Base-by-base conservation (phyloP, 306 rosid genomes). In the Corylus americana region DNA sequence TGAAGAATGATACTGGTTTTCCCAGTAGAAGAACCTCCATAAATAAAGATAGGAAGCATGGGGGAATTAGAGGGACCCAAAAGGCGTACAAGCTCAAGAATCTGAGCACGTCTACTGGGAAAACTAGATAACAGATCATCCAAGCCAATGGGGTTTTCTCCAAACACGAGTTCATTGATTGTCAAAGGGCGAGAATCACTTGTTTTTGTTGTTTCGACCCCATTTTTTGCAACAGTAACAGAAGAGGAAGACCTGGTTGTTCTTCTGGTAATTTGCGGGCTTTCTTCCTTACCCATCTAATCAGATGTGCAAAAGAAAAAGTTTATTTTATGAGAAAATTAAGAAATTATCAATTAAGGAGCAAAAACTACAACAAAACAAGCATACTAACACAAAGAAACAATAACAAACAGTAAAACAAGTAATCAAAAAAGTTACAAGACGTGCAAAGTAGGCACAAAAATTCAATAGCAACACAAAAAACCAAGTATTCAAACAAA, bases 31-130 rank as follows among this genome's bases (percentile, higher is more conserved):
- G 87, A 16, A 44, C 92, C 92, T 77, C 99, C 98, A 78, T 95
- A 91, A 27, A 93, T 75, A 83, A 92, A 90, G 59, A 93, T 78
- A 77, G 99, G 99, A 85, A 89, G 88, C 83, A 85, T 83, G 50
- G 96, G 98, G 25, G 92, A 87, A 86, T 91, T 91, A 85, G 85
- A 68, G 11, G 93, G 92, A 70, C 97, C 98, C 82, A 95, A 85
- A 79, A 83, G 88, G 68, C 55, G 88, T 59, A 87, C 79, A 67
- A 95, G 77, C 86, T 95, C 94, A 2, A 37, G 81, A 82, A 95
- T 92, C 81, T 91, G 97, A 74, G 57, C 78, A 73, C 70, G 76
- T 85, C 98, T 87, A 68, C 94, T 87, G 5, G 96, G 94, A 80
- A 91, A 95, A 80, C 78, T 78, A 80, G 90, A 87, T 27, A 87